Conservation (phyloP, 1,284 basidiomycete species). For the Gomphus bonarii region DNA sequence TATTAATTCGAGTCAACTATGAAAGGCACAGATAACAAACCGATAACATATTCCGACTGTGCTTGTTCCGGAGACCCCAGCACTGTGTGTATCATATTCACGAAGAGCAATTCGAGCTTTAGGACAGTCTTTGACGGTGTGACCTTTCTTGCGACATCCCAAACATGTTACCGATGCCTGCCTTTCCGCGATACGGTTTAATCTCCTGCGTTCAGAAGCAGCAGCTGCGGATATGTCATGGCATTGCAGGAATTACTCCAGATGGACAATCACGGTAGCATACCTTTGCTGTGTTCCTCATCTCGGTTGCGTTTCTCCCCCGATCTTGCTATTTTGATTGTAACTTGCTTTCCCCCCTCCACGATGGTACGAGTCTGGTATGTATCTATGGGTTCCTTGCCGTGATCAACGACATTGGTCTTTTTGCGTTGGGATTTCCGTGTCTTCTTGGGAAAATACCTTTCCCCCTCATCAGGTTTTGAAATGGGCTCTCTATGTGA, state of each 20-base stretch:
- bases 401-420: constrained; percentile 10
- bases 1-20: background rate
- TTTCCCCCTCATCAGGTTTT: constrained; percentile 9
- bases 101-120: constrained; percentile 28
- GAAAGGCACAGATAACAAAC: constrained; percentile 29
- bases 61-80: constrained; percentile 18
- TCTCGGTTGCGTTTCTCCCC: constrained; percentile 15
- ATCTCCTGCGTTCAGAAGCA: constrained; percentile 51
- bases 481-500: constrained; percentile 2
- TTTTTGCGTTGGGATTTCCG: constrained; percentile 28
- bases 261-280: constrained; percentile 10
- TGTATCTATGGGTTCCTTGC: constrained; percentile 19
- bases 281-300: constrained; percentile 18
- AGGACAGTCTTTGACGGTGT: constrained; percentile 78
- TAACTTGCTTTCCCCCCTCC: constrained; percentile 20
- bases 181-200: constrained; percentile 57
- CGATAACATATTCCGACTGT: constrained; percentile 74
- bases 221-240: constrained; percentile 15
- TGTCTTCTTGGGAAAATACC: constrained; percentile 27
- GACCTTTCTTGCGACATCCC: constrained; percentile 79
- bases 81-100: constrained; percentile 14
- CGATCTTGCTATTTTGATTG: constrained; percentile 10
- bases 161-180: constrained; percentile 66
- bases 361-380: constrained; percentile 17
- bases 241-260: constrained; percentile 10